Percentiles rank a stretch among this genome's conserved stretches.
Conservation (phyloP, 106 monocot species). For the Ottelia alismoides region DNA sequence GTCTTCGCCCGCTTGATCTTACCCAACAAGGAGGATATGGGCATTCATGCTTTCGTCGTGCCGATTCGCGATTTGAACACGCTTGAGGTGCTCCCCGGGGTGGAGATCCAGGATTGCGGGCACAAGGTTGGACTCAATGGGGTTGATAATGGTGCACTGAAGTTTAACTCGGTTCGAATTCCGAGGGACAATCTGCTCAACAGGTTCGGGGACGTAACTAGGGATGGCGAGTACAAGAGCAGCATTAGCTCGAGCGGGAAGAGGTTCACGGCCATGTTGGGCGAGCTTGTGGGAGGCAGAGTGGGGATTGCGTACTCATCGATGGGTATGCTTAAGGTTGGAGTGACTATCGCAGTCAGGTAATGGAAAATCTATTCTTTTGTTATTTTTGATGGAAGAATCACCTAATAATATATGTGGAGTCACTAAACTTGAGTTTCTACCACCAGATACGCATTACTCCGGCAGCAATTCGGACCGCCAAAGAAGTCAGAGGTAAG, state of each 20-base stretch:
- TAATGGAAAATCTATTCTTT: too few relatives aligned
- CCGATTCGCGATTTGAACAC: conserved; percentile 77
- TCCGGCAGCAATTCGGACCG: conserved; percentile 95
- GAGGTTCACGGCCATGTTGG: conserved; percentile 84
- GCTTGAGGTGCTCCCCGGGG: conserved; percentile 52
- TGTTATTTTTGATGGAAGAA: too few relatives aligned
- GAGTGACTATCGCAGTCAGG: conserved; percentile 69
- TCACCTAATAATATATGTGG: too few relatives aligned
- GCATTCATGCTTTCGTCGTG: conserved; percentile 91
- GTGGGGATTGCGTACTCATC: conserved; percentile 83
- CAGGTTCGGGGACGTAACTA: conserved; percentile 78
- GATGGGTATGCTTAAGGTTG: conserved; percentile 60
- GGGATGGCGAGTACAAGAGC: conserved; percentile 75
- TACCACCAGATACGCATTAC: conserved; percentile 32
- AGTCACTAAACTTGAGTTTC: too few relatives aligned
- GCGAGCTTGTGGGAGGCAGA: conserved; percentile 87
- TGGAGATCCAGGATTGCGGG: conserved; percentile 93
- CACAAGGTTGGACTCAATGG: conserved; percentile 94
- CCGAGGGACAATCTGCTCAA: conserved; percentile 88
- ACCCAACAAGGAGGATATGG: conserved; percentile 70
- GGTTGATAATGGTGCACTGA: conserved; percentile 82
- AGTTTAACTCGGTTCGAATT: conserved; percentile 60
- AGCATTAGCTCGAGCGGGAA: conserved; percentile 56
- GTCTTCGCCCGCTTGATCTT: conserved; percentile 77
- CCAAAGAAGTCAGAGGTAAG: conserved; percentile 70